Evolutionary conservation across 345 rosid genomes (phyloP).

Genomic region (Eucalyptus sp.): DNA sequence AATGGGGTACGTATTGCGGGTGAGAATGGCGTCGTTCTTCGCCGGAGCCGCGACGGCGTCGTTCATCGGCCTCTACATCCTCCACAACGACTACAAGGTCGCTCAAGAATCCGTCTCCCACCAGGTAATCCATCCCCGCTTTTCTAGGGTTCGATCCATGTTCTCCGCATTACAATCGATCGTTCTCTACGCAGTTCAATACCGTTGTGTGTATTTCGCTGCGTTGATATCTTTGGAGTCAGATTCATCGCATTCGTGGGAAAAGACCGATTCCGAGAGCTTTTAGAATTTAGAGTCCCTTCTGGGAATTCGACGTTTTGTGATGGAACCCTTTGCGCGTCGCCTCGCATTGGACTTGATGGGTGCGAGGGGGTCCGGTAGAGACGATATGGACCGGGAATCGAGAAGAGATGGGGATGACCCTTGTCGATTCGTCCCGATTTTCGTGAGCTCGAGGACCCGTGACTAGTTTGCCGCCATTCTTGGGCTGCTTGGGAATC

Average conservation of each 20-base stretch:
- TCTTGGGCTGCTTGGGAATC: not conserved
- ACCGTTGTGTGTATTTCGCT: not conserved
- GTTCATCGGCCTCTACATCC: constrained; percentile 52
- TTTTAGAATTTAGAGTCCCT: not conserved
- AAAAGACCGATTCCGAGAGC: not conserved
- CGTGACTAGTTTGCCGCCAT: not conserved
- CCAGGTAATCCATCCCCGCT: constrained; percentile 29
- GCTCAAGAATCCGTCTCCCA: constrained; percentile 74
- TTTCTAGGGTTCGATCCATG: not conserved
- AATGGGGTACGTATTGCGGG: constrained; percentile 86
- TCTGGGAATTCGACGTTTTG: not conserved
- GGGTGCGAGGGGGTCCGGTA: not conserved
- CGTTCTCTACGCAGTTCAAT: not conserved
- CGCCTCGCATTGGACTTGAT: not conserved
- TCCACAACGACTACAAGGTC: constrained; percentile 73
- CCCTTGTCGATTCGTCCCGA: not conserved
- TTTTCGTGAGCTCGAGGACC: not conserved
- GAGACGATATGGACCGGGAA: not conserved
- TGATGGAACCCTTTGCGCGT: not conserved
- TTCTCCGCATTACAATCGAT: not conserved
- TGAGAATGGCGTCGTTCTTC: constrained; percentile 89
- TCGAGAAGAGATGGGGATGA: not conserved
- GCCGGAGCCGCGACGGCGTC: constrained; percentile 90
- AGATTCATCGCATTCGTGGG: not conserved
- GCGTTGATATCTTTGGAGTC: not conserved